phyloP scores from a whole-genome alignment of 768 basidiomycete species.

The Albatrellus ellisii region DNA sequence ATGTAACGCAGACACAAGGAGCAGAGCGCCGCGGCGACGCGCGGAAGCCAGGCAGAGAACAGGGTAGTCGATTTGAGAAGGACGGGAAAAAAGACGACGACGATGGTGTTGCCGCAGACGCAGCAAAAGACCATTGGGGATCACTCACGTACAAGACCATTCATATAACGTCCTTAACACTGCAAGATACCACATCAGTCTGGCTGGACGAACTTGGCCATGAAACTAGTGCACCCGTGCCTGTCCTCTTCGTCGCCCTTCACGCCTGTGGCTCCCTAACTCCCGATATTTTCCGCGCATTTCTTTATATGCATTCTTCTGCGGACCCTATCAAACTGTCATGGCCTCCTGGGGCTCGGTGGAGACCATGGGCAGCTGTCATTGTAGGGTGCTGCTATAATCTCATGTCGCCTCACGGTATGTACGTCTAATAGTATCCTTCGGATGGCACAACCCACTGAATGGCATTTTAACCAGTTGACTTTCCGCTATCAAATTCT shows the following conservation, averaged over 20 bases:
- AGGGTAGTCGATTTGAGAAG: slow-evolving; percentile 12
- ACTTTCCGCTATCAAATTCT: slow-evolving; percentile 38
- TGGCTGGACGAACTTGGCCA: slow-evolving; percentile 42
- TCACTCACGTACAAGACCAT: slow-evolving; percentile 44
- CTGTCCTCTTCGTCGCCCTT: slow-evolving; percentile 52
- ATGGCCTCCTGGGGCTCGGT: slow-evolving; percentile 14
- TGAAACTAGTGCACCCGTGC: too few species aligned
- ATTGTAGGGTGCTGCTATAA: slow-evolving; percentile 77
- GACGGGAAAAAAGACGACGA: slow-evolving; percentile 6
- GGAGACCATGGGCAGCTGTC: slow-evolving; percentile 41
- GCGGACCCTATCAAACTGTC: neutral
- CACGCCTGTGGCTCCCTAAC: slow-evolving; percentile 72
- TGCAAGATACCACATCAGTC: slow-evolving; percentile 32
- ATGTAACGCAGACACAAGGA: slow-evolving; percentile 43
- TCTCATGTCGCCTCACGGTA: slow-evolving; percentile 42
- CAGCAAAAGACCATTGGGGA: slow-evolving; percentile 8
- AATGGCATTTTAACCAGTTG: slow-evolving; percentile 19
- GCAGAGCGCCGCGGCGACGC: slow-evolving; percentile 32
- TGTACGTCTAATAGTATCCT: neutral
- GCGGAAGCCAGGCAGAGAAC: slow-evolving; percentile 6
- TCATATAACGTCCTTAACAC: slow-evolving; percentile 34
- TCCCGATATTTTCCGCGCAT: slow-evolving; percentile 47
- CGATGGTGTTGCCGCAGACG: neutral
- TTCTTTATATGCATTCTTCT: neutral
- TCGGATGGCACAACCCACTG: neutral